phyloP scores from a whole-genome alignment of 1,284 basidiomycete genomes.

The Taiwanofungus camphoratus region DNA sequence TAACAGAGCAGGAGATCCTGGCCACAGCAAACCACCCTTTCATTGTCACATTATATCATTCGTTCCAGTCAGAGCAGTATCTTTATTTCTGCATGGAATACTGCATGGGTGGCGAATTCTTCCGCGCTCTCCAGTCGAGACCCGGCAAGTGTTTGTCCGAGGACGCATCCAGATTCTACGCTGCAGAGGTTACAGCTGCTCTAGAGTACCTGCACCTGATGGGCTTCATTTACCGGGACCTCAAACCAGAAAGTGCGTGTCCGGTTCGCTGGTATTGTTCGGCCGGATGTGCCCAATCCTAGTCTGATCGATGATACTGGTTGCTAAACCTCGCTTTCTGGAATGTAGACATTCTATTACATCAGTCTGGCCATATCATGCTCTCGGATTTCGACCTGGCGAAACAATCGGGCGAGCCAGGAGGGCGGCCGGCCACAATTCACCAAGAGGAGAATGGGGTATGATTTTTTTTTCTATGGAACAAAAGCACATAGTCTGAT shows the following conservation, averaged over 20 bases:
- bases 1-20: conserved; percentile 96
- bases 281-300: background rate
- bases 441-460: conserved; percentile 90
- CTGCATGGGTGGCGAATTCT: conserved; percentile 99
- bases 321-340: background rate
- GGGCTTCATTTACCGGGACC: conserved; percentile 98
- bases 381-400: conserved; percentile 99
- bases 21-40: conserved; percentile 96
- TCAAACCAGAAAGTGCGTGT: conserved; percentile 96
- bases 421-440: conserved; percentile 86
- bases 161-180: conserved; percentile 96
- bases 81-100: conserved; percentile 99
- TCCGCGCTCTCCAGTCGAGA: conserved; percentile 90
- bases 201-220: conserved; percentile 98
- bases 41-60: conserved; percentile 96
- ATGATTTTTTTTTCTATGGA: conserved; percentile 17
- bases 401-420: conserved; percentile 86
- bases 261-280: background rate
- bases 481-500: too few species aligned
- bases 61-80: conserved; percentile 96
- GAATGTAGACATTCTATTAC: conserved; percentile 86
- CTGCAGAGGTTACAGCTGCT: conserved; percentile 97
- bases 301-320: background rate
- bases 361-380: conserved; percentile 99
- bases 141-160: conserved; percentile 95